Base-by-base conservation (phyloP, 345 rosid genomes). In the Conringia planisiliqua region DNA sequence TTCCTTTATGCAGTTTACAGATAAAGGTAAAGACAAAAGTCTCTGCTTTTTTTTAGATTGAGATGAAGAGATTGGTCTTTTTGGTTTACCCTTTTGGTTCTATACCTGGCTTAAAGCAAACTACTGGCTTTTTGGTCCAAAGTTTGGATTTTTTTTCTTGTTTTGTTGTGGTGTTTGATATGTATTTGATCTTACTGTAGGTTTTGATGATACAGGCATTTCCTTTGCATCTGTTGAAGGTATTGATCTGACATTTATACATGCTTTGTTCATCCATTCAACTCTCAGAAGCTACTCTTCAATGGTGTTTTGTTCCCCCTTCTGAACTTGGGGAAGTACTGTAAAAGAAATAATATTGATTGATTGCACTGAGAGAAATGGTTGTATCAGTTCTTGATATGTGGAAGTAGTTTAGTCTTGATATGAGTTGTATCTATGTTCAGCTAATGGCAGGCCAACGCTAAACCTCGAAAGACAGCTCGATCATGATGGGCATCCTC, bases 401-500 rank as follows among this genome's bases (percentile, higher is more conserved):
- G 10, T 54, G 11, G 42, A 24, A 44, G 44, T 63, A 17, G 51
- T 35, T n/a, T 62, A 27, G 74, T 62, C 0, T 24, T 76, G 38
- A 63, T 77, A 35, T 16, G 42, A 13, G 46, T 67, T 60, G 11
- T 52, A 17, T 81, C 11, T 73, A 64, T 76, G 71, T 78, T 80
- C 87, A 92, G 98, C 88, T 60, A 84, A 80, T 85, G 90, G 84
- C 52, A 87, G 97, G 86, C 87, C 92, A 4, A 62, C 87, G 2
- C 85, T 92, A 62, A 95, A 95, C 80, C 97, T 90, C 62, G 98
- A 95, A 82, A 89, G 92, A 78, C 86, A 87, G 39, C 82, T 95
- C 17, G 98, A 90, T 85, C 98, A 95, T 52, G 99, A 95, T 63
- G 99, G 96, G 40, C 97, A 83, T 82, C 90, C 99, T 73, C 93